A percentile compares a stretch with the other conserved stretches of the same genome.
These are phyloP conservation scores for Halteria grandinella DNA, from an alignment of 73 alveolate genomes.

Conservation along the genomic window DNA sequence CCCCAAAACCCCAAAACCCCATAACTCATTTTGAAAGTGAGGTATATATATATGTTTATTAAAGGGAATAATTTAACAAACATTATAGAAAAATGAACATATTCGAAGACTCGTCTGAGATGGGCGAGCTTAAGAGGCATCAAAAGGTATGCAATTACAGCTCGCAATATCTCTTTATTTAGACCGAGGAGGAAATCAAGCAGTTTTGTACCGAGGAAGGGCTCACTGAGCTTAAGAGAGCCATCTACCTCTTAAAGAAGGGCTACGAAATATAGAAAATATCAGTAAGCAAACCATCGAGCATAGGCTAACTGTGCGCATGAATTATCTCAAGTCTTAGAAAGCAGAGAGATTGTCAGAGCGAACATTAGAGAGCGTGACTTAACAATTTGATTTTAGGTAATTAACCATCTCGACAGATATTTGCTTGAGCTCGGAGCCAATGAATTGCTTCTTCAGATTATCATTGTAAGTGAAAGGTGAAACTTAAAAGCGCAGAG, in stretches of 20 bases:
- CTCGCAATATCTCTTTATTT: neutral
- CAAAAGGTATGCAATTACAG: conserved; percentile 8
- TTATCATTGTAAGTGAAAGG: conserved; percentile 14
- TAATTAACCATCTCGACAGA: conserved; percentile 25
- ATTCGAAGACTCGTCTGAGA: conserved; percentile 21
- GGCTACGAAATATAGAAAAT: conserved; percentile 36
- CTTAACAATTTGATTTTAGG: too few species aligned
- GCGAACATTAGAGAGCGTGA: too few species aligned
- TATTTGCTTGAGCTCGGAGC: conserved; percentile 26
- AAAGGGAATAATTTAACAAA: conserved; percentile 11
- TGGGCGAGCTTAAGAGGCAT: conserved; percentile 21
- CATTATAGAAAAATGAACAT: neutral
- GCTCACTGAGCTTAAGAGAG: conserved; percentile 33
- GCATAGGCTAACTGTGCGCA: neutral
- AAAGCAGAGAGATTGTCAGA: too few species aligned
- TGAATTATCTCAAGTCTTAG: too few species aligned
- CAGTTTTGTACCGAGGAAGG: conserved; percentile 41
- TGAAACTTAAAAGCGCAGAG: neutral
- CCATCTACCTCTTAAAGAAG: conserved; percentile 32
- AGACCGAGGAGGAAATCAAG: conserved; percentile 48
- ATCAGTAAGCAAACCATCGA: neutral
- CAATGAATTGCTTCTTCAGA: neutral
- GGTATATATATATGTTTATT: neutral
- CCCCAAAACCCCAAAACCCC: conserved; percentile 41
- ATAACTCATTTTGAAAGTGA: neutral